Evolutionary conservation across 1,284 basidiomycete species (phyloP), one percentile per base, ranked within the genome.

Genomic region (Pisolithus thermaeus): DNA sequence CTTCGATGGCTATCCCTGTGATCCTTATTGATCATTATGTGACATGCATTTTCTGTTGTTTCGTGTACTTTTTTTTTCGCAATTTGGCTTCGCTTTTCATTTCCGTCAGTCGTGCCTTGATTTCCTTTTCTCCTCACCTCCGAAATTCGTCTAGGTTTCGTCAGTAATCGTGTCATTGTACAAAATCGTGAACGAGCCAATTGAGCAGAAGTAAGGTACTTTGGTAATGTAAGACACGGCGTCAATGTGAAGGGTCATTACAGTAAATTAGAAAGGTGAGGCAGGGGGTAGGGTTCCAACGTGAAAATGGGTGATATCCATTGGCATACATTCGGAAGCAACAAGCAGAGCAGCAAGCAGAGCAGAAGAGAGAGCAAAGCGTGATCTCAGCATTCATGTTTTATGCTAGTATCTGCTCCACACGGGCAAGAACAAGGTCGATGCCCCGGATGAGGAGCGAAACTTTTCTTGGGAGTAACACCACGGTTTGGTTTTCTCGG

Each of bases 371-470:
- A 2, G 32, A 14, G 12, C 12, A 35, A 35, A 35, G 4, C 11
- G 14, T 35, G 32, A 35, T 35, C 30, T 30, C 30, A 30, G 8
- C 8, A 30, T 27, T 27, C 28, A 30, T 30, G 9, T 36, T 49
- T 75, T 5, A 75, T 52, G 60, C 61, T 52, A 87, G 64, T 32
- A 85, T 68, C 36, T 72, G 72, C 62, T 88, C 84, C 77, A 87
- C 81, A 58, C 73, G 77, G 59, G 82, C 81, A 28, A 88, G 70
- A 8, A 81, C 76, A 40, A 73, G 66, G 52, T 85, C 81, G 28
- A 85, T 73, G 2, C 77, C 78, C 41, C 76, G 73, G 47, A 87
- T 79, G 44, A 87, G 71, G 4, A 77, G 63, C 7, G 77, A 74
- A 18, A 86, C 67, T 14, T 74, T 75, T 41, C 73, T 72, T 20